Base-by-base conservation (phyloP, 768 basidiomycete species). In the Jaapia argillacea region DNA sequence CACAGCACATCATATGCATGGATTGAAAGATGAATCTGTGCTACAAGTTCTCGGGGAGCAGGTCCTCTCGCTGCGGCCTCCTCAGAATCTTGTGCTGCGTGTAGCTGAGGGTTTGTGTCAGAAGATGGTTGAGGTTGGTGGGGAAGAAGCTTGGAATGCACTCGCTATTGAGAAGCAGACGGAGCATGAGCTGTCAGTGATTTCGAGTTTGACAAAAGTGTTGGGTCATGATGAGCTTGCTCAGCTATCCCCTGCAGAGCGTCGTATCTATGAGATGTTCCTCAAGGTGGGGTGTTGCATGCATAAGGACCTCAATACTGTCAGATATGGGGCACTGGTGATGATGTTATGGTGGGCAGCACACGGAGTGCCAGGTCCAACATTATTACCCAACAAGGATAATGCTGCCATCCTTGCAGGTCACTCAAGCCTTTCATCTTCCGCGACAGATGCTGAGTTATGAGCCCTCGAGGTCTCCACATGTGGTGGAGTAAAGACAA, bases 251-350 rank as follows among this genome's bases (percentile, higher is more conserved):
- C 40, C 39, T 4, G 14, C 22, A 3, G 53, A 58, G 41, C 18
- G 46, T 37, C 38, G 41, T 4, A 43, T 40, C 0, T 45, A 58
- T 0, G 44, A 56, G 6, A 49, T 64, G 2, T 67, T 67, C 45
- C 45, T 68, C 5, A 62, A 58, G 57, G 59, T 48, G 16, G 64
- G 63, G 1, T 68, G 66, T 47, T 60, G 58, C 36, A 64, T 63
- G 60, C 66, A 68, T 50, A 67, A 67, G 48, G 64, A 66, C 21
- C 51, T 53, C 26, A 68, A 67, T 42, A 49, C 52, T 6, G 49
- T 63, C 38, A 61, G 62, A 37, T 61, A 53, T 5, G 63, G 63
- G 0, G 51, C 53, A 35, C 21, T 23, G 7, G 51, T 45, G 27
- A 63, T 66, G 59, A 42, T 48, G 43, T 44, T 26, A 33, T 33